phyloP scores from a whole-genome alignment of 352 stramenopile species.

The Phytopythium vexans region DNA sequence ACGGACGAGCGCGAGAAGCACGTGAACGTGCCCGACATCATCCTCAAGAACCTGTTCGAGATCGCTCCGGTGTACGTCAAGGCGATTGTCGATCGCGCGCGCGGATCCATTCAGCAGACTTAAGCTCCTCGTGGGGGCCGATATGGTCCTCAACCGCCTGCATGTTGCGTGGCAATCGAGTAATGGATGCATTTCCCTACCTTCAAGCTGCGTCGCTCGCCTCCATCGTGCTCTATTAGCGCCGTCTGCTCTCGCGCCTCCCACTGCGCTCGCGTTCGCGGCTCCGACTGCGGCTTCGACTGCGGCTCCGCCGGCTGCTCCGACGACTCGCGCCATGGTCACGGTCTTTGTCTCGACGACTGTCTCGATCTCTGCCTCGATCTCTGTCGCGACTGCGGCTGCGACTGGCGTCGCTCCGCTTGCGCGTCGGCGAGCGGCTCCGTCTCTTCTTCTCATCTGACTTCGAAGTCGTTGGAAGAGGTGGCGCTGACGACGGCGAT shows the following conservation, averaged over 20 bases:
- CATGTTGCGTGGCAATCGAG: too few relatives aligned
- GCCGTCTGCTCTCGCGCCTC: slow-evolving; percentile 12
- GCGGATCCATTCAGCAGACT: slow-evolving; percentile 40
- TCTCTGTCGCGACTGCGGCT: slow-evolving; percentile 19
- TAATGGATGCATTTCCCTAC: too few relatives aligned
- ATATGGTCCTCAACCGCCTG: too few relatives aligned
- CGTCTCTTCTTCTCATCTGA: slow-evolving; percentile 13
- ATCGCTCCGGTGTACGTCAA: slow-evolving; percentile 85
- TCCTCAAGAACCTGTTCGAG: slow-evolving; percentile 88
- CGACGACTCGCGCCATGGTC: background rate
- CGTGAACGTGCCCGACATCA: slow-evolving; percentile 83
- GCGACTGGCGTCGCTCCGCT: slow-evolving; percentile 9
- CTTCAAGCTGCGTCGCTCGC: background rate
- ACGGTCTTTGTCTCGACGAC: slow-evolving; percentile 18
- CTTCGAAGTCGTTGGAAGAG: too few relatives aligned
- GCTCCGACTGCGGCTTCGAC: slow-evolving; percentile 8
- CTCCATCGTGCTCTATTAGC: background rate
- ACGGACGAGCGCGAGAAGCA: slow-evolving; percentile 66
- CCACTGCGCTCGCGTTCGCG: slow-evolving; percentile 12
- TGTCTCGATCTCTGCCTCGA: slow-evolving; percentile 22
- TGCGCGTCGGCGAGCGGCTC: slow-evolving; percentile 16
- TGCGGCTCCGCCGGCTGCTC: slow-evolving; percentile 8
- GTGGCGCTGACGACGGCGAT: background rate
- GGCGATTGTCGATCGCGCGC: slow-evolving; percentile 70
- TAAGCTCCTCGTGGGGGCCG: slow-evolving; percentile 9